Percentiles rank a stretch among this genome's conserved stretches.
Conservation (phyloP, 2,329 filamentous ascomycete genomes). For the Aureobasidium sp. region DNA sequence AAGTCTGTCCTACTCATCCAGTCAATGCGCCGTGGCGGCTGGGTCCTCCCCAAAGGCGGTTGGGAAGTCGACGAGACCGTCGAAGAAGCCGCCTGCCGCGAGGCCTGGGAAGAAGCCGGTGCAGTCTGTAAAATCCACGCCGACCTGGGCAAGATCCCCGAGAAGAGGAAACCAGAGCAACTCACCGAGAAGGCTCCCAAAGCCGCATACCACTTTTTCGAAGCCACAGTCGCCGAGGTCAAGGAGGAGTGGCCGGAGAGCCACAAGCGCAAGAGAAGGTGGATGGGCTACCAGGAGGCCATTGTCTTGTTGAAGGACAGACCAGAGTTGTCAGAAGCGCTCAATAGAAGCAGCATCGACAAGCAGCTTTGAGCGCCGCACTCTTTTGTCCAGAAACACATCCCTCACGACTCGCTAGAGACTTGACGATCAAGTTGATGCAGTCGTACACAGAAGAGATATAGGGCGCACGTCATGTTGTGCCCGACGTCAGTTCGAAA, state of each 20-base stretch:
- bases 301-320: conserved; percentile 64
- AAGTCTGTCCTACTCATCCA: conserved; percentile 87
- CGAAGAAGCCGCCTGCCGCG: conserved; percentile 72
- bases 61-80: conserved; percentile 95
- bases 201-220: conserved; percentile 70
- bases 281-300: conserved; percentile 83
- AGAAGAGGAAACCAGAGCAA: conserved; percentile 55
- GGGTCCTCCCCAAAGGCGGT: conserved; percentile 95
- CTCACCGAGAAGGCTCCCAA: conserved; percentile 55
- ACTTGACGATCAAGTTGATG: not conserved
- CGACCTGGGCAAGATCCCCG: conserved; percentile 78
- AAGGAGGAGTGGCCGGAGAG: conserved; percentile 86
- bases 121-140: conserved; percentile 77
- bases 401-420: not conserved
- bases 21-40: conserved; percentile 80
- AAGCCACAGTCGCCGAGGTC: conserved; percentile 80
- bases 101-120: conserved; percentile 97
- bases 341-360: conserved; percentile 56
- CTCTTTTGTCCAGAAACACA: not conserved
- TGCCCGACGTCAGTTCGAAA: not conserved
- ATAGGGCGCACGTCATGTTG: not conserved
- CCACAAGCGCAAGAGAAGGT: conserved; percentile 81
- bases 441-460: not conserved
- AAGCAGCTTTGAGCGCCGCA: conserved; percentile 11
- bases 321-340: conserved; percentile 80